Conservation (phyloP, 2,329 filamentous ascomycete genomes). For the Hawksworthiomyces lignivorus region DNA sequence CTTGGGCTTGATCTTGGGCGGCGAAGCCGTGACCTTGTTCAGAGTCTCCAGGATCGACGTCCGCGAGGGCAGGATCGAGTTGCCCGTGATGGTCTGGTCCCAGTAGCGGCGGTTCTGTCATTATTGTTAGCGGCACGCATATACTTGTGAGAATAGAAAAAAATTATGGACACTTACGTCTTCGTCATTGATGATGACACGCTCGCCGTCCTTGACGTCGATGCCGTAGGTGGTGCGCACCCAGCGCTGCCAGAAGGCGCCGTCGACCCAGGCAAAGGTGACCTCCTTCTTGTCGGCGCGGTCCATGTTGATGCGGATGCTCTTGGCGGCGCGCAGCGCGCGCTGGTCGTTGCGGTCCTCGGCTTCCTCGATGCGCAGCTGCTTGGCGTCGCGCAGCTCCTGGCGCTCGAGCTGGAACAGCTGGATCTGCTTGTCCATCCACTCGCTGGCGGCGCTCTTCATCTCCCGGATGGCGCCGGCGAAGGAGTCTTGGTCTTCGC, state of each 20-base stretch:
- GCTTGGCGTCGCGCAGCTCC: conserved; percentile 88
- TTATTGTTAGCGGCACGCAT: no score
- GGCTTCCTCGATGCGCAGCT: conserved; percentile 91
- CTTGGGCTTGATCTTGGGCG: conserved; percentile 67
- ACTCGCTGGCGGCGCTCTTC: conserved; percentile 91
- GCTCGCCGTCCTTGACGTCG: conserved; percentile 78
- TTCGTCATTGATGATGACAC: conserved; percentile 94
- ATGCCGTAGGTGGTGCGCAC: conserved; percentile 91
- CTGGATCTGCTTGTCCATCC: conserved; percentile 94
- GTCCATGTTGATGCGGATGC: conserved; percentile 85
- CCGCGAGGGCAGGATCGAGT: conserved; percentile 80
- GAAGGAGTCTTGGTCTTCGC: conserved; percentile 73
- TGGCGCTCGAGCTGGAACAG: conserved; percentile 89
- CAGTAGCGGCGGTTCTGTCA: conserved; percentile 81
- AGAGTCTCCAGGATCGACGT: conserved; percentile 87
- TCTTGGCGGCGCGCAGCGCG: conserved; percentile 78
- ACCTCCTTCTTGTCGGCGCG: conserved; percentile 82
- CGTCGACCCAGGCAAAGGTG: conserved; percentile 94
- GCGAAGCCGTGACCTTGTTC: conserved; percentile 59
- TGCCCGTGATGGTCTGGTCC: conserved; percentile 84
- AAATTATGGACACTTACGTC: conserved; percentile 57
- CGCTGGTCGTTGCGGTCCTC: conserved; percentile 88
- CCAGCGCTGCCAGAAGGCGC: conserved; percentile 96
- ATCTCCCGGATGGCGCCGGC: conserved; percentile 73
- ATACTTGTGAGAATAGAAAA: no score